Percentiles rank a stretch among this genome's conserved stretches.
These are phyloP conservation scores for Tuber melanosporum DNA, from an alignment of 495 filamentous ascomycete species.

Conservation along the genomic window DNA sequence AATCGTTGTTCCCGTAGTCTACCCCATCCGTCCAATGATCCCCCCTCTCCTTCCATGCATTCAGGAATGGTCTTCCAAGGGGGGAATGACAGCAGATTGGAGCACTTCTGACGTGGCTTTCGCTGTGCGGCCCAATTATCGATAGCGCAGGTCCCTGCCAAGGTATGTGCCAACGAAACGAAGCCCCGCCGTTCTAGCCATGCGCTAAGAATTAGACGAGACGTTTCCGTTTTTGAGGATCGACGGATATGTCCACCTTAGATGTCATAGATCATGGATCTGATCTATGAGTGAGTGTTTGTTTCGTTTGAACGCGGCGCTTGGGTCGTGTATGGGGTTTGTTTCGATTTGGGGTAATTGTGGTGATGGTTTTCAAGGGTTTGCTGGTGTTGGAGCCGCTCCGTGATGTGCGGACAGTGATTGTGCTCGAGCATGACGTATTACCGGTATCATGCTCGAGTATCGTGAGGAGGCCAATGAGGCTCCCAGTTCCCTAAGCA, in stretches of 20 bases:
- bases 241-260: not conserved
- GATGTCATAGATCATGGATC: not conserved
- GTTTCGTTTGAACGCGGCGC: not conserved
- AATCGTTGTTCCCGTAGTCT: not conserved
- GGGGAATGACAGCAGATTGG: not conserved
- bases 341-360: not conserved
- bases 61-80: not conserved
- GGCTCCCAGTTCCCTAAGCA: not conserved
- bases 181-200: not conserved
- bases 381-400: not conserved
- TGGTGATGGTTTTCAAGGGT: not conserved
- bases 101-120: slow-evolving; percentile 2
- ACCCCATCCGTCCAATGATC: not conserved
- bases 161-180: not conserved
- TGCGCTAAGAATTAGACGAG: not conserved
- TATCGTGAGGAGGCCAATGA: not conserved
- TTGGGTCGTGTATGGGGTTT: not conserved
- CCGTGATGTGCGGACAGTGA: not conserved
- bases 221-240: not conserved
- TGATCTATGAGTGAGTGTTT: not conserved
- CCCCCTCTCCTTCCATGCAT: not conserved
- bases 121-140: not conserved
- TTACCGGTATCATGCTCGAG: not conserved
- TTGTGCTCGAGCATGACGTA: not conserved
- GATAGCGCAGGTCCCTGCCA: not conserved